phyloP scores from a whole-genome alignment of 305 asterid species.

The Solanum hybrid region DNA sequence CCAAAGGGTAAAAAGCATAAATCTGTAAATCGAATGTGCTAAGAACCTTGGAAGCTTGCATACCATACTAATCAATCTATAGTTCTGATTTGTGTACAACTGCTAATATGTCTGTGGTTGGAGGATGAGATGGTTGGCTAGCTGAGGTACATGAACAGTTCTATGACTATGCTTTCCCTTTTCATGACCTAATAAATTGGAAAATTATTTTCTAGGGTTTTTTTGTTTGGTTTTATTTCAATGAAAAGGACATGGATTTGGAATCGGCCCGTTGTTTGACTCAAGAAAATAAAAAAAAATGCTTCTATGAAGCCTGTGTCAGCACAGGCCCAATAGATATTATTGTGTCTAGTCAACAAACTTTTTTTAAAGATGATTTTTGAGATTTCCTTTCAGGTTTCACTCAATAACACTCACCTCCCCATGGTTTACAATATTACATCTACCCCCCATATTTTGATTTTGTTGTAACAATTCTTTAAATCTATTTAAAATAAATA shows the following conservation, averaged over 20 bases:
- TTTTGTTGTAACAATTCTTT: too few relatives aligned
- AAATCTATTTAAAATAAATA: too few relatives aligned
- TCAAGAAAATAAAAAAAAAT: too few relatives aligned
- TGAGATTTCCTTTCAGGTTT: too few relatives aligned
- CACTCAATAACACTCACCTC: too few relatives aligned
- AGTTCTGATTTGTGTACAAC: background rate
- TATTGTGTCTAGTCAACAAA: too few relatives aligned
- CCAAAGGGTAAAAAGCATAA: slow-evolving; percentile 55
- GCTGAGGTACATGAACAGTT: background rate
- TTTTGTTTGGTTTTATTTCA: too few relatives aligned
- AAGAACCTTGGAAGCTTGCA: slow-evolving; percentile 1
- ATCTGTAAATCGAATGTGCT: slow-evolving; percentile 43
- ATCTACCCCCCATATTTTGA: too few relatives aligned
- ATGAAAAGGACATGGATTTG: background rate
- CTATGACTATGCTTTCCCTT: background rate
- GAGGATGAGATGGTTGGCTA: background rate
- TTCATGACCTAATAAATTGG: background rate
- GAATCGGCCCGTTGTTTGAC: background rate
- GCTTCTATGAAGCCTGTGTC: too few relatives aligned
- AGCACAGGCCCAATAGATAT: too few relatives aligned
- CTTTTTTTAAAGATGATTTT: too few relatives aligned
- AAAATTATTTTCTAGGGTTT: background rate
- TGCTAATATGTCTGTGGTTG: background rate
- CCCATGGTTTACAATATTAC: too few relatives aligned
- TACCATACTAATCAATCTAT: slow-evolving; percentile 4